Base-by-base conservation (phyloP, 441 rosid genomes). In the Monsonia emarginata region DNA sequence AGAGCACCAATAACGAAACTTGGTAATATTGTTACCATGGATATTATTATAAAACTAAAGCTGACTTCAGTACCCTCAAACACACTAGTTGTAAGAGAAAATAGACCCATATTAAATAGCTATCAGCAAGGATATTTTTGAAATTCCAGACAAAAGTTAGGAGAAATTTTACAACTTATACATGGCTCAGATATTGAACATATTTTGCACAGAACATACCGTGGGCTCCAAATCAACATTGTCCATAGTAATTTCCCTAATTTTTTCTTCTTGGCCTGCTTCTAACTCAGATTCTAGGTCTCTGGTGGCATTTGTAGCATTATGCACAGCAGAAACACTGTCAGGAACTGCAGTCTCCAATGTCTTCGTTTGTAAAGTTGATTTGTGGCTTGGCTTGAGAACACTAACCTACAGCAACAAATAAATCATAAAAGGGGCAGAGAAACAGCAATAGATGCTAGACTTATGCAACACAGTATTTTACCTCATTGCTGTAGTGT, bases 311-410 rank as follows among this genome's bases (percentile, higher is more conserved):
- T 85, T 86, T 59, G 96, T 85, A 6, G 80, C 84, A 65, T 84
- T 83, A 68, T 79, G 89, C 50, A 76, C 77, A 42, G 93, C 96
- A 69, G 96, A 85, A 79, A 84, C 87, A 79, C 93, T 85, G 68
- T 81, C 96, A 61, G 95, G 90, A 67, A 84, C 76, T 67, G 87
- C 77, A 62, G 78, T 67, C 75, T 79, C 87, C 40, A 73, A 59
- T 25, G 78, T 82, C 67, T 88, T 88, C 54, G 92, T 67, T 79
- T 82, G 95, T 79, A 89, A 73, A 74, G 96, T 85, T 13, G 96
- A 84, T 80, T 88, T 91, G 79, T 89, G 91, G 84, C 97, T 89
- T 68, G 97, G 99, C 78, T 89, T 91, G 66, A 95, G 96, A 78
- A 91, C 90, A 76, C 88, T 77, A 60, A 95, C 86, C 97, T 95